Base-by-base conservation (phyloP, 768 basidiomycete species). In the Phanerochaete carnosa region DNA sequence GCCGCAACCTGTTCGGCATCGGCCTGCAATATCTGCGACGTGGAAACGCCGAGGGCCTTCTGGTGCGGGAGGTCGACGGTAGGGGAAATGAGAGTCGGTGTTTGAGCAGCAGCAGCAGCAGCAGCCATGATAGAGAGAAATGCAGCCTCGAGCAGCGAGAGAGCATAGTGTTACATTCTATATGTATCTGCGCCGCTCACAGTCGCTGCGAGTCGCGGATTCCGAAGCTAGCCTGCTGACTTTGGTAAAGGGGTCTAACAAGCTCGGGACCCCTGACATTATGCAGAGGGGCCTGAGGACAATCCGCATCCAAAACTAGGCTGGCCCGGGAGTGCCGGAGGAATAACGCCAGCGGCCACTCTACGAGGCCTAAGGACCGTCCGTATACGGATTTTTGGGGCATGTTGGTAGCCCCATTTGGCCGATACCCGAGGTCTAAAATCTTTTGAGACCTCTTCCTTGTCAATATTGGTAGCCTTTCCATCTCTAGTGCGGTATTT, bases 1-100 rank as follows among this genome's bases (percentile, higher is more conserved):
- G 58, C 50, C 2, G 66, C 69, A 25, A 66, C 63, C 5, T 53
- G 39, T 4, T 43, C 39, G 4, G 39, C 39, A 19, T 43, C 19
- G 8, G 61, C 57, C 22, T 66, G 50, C 29, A 29, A 5, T 3
- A 23, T 19, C 15, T 35, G 30, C 13, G 28, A 22, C n/a, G 58
- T 29, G 47, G 59, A 46, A 19, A 59, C 62, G 37, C 50, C 46
- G 49, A 62, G 59, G 8, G 19, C 39, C 39, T 43, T 43, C 39
- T 43, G 11, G 39, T 43, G 39, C 39, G 39, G 39, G 39, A 43
- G 39, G 39, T 43, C 39, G 39, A 43, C 39, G 39, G 11, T 43
- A 7, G 39, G 39, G 8, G 39, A 8, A 19, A 43, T 43, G 8
- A 19, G 39, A 19, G 39, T 43, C 8, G 39, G 39, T 43, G 39